Evolutionary conservation across 225 moss, liverwort and hornwort species (phyloP), one percentile per base, ranked within the genome.

Genomic region (Bryum argenteum): DNA sequence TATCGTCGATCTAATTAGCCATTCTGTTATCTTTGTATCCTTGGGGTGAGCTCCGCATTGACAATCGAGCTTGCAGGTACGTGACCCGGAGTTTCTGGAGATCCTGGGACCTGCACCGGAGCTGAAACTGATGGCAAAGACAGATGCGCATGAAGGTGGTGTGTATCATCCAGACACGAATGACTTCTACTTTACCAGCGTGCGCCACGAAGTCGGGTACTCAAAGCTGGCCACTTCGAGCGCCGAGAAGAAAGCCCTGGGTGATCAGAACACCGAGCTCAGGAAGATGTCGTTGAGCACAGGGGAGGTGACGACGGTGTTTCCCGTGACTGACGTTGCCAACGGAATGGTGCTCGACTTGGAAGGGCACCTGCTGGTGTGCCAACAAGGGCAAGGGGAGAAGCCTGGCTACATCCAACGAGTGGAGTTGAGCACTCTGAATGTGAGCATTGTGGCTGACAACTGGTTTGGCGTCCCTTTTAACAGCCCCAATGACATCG

Each of bases 71-170:
- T 26, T 81, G 69, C 70, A 92, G 91, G 82, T 89, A 10, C 89
- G 89, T 26, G 81, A 92, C 48, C n/a, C 61, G 1, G 89, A 88
- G 17, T 92, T 92, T 78, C 75, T 89, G 18, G 77, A 80, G 13
- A 70, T 92, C 10, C 79, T 92, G 41, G 91, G 91, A 18, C 70
- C 84, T 11, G 68, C 78, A 56, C 91, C 91, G 1, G 66, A 81
- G 58, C 76, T 92, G 48, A 78, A 82, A 53, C 63, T 79, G 9
- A 72, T 84, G 40, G 82, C 75, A 2, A 56, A 80, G 11, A 80
- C 88, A 18, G 83, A 85, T 39, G 89, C 89, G 12, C 91, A 92
- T 33, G 91, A 92, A 80, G 91, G 91, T 0, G 87, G 90, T 17
- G 82, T 86, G 1, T 92, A 90, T 58, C 66, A 85, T 51, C 91